Conservation (phyloP, 495 filamentous ascomycete genomes). For the Neurospora sp. region DNA sequence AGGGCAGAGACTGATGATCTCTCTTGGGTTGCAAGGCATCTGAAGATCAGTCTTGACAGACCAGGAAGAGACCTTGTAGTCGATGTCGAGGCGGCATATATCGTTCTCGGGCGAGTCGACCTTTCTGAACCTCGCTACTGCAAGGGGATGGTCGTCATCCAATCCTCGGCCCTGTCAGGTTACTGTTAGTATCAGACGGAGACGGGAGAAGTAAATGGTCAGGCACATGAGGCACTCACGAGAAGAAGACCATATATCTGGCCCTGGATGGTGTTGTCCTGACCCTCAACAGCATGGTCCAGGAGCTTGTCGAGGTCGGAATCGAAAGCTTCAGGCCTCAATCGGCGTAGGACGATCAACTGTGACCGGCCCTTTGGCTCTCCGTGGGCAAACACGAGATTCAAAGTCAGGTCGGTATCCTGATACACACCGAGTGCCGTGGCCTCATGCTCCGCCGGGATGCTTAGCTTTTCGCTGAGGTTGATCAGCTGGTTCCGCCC, state of each 20-base stretch:
- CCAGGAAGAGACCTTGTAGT: background rate
- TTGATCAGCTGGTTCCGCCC: background rate
- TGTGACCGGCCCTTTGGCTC: background rate
- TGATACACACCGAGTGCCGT: background rate
- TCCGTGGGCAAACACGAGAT: background rate
- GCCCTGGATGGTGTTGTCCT: background rate
- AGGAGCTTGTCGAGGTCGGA: background rate
- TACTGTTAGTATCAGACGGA: background rate
- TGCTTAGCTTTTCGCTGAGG: background rate
- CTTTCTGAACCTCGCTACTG: background rate
- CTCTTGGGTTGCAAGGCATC: background rate
- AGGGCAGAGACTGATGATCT: background rate
- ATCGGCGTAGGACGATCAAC: background rate
- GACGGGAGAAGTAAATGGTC: background rate
- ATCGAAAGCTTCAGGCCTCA: background rate
- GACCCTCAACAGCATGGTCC: background rate
- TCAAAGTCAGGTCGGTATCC: background rate
- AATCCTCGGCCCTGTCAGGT: background rate
- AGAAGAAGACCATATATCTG: background rate
- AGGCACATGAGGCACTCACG: background rate
- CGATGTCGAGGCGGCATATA: background rate
- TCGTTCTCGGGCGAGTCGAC: background rate
- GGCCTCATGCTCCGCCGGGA: background rate
- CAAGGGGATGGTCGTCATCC: background rate
- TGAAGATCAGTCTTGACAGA: background rate